A percentile compares a stretch with the other conserved stretches of the same genome.
These are phyloP conservation scores for Willaertia magna DNA, from an alignment of 208 protist species.

Conservation along the genomic window DNA sequence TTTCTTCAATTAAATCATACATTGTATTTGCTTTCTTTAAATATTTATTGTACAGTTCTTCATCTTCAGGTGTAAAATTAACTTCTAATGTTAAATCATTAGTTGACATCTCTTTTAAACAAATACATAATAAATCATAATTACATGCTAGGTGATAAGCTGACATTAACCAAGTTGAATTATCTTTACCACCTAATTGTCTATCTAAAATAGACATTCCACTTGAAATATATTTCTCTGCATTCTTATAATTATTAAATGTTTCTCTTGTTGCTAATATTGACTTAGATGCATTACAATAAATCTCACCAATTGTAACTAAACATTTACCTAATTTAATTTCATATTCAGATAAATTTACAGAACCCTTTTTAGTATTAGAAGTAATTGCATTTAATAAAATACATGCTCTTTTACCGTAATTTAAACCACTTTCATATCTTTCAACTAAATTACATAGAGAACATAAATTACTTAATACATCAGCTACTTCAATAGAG, in stretches of 20 bases:
- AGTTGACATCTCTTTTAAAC: neutral
- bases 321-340: neutral
- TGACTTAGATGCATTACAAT: neutral
- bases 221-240: neutral
- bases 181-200: neutral
- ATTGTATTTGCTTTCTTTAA: neutral
- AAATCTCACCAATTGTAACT: neutral
- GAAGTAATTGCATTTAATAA: neutral
- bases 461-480: neutral
- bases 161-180: neutral
- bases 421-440: neutral
- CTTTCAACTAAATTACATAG: neutral
- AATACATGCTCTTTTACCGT: neutral
- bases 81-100: neutral
- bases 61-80: neutral
- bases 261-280: neutral
- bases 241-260: neutral
- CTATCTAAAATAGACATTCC: neutral
- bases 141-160: neutral
- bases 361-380: neutral
- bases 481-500: neutral
- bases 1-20: neutral
- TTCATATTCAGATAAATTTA: neutral
- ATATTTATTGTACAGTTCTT: neutral
- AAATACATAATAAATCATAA: neutral